Evolutionary conservation across 2,329 filamentous ascomycete genomes (phyloP).

Genomic region (Pseudocercospora pini-densiflorae): DNA sequence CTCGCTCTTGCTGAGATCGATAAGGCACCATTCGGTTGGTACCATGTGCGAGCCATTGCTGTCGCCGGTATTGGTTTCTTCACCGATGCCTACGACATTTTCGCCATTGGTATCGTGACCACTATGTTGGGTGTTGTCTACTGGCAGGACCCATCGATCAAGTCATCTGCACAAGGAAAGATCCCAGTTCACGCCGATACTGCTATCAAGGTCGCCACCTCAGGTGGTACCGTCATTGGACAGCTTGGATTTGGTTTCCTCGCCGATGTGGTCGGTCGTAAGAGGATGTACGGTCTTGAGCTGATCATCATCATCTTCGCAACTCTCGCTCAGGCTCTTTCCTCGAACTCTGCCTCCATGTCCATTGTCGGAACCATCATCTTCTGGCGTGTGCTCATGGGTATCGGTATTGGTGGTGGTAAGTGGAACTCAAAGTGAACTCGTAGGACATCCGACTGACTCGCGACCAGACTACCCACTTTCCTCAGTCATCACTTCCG

Average conservation of each 20-base stretch:
- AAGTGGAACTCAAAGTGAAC: conserved; percentile 10
- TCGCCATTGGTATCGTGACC: conserved; percentile 74
- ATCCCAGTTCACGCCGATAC: conserved; percentile 74
- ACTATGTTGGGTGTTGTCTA: conserved; percentile 81
- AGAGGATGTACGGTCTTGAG: conserved; percentile 84
- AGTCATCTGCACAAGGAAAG: conserved; percentile 44
- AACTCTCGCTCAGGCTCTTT: conserved; percentile 72
- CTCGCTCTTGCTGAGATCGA: conserved; percentile 82
- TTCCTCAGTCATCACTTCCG: conserved; percentile 81
- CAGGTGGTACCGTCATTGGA: conserved; percentile 80
- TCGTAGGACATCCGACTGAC: background rate
- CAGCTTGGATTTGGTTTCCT: conserved; percentile 80
- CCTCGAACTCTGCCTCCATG: conserved; percentile 66
- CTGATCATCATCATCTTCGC: conserved; percentile 80
- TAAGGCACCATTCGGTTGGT: conserved; percentile 82
- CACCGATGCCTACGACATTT: conserved; percentile 80
- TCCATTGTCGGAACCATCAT: conserved; percentile 69
- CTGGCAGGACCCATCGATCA: conserved; percentile 52
- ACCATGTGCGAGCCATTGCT: conserved; percentile 75
- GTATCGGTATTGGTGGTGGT: conserved; percentile 73
- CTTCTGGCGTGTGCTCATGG: conserved; percentile 83
- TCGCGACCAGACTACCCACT: conserved; percentile 70
- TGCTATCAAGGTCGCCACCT: conserved; percentile 84
- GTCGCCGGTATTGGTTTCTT: conserved; percentile 89
- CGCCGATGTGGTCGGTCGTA: conserved; percentile 77